Evolutionary conservation across 2,329 filamentous ascomycete species (phyloP), one percentile per base, ranked within the genome.

Genomic region (Fusarium tuaranense): DNA sequence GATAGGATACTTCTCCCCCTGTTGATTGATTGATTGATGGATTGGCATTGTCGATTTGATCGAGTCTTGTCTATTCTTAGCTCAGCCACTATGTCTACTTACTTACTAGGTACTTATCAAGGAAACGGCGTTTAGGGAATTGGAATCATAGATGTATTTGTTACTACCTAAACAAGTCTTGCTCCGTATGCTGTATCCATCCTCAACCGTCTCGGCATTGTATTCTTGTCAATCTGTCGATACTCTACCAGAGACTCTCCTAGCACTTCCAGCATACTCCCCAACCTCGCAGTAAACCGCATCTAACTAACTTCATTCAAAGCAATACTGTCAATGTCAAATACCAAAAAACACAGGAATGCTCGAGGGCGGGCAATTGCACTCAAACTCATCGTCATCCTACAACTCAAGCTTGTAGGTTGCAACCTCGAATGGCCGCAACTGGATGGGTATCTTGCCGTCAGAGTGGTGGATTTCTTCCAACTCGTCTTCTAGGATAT

Each of bases 401-500:
- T 85, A 88, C 51, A 89, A 76, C 77, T 88, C 83, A 73, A 96
- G 84, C 80, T 93, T 90, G 82, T 90, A 97, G 2, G 94, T 97
- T 22, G 92, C 94, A 68, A 98, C 93, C 86, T 98, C 95, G 82
- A 97, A 98, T 22, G 94, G 90, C 77, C 93, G 88, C 75, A 98
- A 81, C 63, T 89, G 88, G 76, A 97, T 89, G 55, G 87, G 81
- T 68, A 94, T 89, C 76, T 85, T 71, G 85, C 87, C 71, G 41
- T 84, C 80, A 16, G 82, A 59, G 51, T 92, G 71, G 63, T 87
- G 82, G 68, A 95, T 78, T 80, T 92, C 90, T 74, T 94, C 92
- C 65, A 92, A 83, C 78, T 97, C 93, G 82, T 99, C 97, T 82
- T 99, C 97, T 36, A 99, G 85, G 71, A 97, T 82, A 83, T 98